Conservation (phyloP, 73 alveolate genomes). For the Blepharisma japonicum region DNA sequence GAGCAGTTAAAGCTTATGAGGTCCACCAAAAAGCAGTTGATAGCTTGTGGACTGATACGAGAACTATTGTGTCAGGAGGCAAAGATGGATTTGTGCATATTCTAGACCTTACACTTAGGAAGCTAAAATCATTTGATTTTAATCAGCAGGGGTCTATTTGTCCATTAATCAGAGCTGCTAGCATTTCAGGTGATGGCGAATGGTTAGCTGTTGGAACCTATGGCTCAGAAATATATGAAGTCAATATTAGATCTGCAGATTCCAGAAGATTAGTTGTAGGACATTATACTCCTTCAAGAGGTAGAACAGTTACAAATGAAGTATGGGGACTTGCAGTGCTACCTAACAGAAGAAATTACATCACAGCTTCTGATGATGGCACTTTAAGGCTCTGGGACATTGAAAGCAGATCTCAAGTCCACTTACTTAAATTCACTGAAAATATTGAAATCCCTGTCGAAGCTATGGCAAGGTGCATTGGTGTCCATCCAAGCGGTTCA, state of each 20-base stretch:
- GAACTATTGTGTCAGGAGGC: constrained; percentile 89
- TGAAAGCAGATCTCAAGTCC: constrained; percentile 24
- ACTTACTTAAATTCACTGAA: constrained; percentile 18
- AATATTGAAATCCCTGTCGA: constrained; percentile 21
- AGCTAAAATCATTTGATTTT: background rate
- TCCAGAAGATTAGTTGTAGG: constrained; percentile 47
- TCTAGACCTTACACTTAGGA: constrained; percentile 20
- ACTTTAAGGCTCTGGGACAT: constrained; percentile 61
- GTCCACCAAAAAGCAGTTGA: constrained; percentile 19
- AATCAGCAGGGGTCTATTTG: constrained; percentile 33
- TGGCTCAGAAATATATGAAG: constrained; percentile 80
- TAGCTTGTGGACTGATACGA: constrained; percentile 30
- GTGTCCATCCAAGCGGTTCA: constrained; percentile 72
- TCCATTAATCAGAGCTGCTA: constrained; percentile 71
- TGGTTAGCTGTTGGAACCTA: constrained; percentile 70
- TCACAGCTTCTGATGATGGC: constrained; percentile 61
- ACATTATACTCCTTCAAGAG: constrained; percentile 52
- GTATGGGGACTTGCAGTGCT: constrained; percentile 68
- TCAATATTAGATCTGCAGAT: constrained; percentile 18
- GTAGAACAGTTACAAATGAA: constrained; percentile 58
- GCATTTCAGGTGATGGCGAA: constrained; percentile 39
- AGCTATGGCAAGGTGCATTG: constrained; percentile 67
- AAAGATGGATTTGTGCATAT: constrained; percentile 77
- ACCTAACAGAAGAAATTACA: constrained; percentile 34
- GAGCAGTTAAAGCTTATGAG: constrained; percentile 67